These are phyloP conservation scores for Yarrowia osloensis DNA, from an alignment of 805 yeast species.

Conservation along the genomic window DNA sequence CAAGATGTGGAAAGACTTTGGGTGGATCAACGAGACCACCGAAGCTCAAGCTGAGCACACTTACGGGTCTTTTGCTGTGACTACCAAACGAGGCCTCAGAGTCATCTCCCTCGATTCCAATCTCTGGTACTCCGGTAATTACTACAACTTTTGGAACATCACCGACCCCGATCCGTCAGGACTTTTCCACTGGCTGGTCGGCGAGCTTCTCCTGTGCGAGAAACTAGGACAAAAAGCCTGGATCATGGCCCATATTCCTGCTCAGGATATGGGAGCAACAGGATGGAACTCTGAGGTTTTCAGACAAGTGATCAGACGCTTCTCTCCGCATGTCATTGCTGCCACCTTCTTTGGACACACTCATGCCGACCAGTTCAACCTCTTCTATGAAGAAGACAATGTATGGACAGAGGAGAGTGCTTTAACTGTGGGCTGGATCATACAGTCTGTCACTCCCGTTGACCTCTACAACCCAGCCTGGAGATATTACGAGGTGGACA, in stretches of 20 bases:
- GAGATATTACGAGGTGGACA: conserved; percentile 71
- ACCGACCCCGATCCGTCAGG: not conserved
- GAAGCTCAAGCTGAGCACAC: not conserved
- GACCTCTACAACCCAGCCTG: conserved; percentile 65
- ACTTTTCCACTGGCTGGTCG: not conserved
- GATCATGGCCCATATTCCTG: conserved; percentile 63
- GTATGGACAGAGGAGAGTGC: conserved; percentile 42
- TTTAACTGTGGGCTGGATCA: conserved; percentile 61
- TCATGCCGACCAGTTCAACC: conserved; percentile 65
- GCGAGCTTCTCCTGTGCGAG: not conserved
- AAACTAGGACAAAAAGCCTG: not conserved
- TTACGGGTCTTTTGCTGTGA: not conserved
- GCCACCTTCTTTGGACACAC: conserved; percentile 72
- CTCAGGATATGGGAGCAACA: conserved; percentile 52
- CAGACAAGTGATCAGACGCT: conserved; percentile 60
- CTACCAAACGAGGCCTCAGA: not conserved
- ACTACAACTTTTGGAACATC: not conserved
- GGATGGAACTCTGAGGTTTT: conserved; percentile 62
- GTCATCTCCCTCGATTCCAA: not conserved
- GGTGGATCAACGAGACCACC: not conserved
- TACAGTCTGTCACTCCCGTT: conserved; percentile 67
- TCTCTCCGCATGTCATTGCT: conserved; percentile 68
- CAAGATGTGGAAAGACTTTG: not conserved
- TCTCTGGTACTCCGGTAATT: not conserved
- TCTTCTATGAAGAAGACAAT: conserved; percentile 55